Percentiles rank a stretch among this genome's conserved stretches.
Conservation (phyloP, 306 rosid species). For the Pyrus betulifolia region DNA sequence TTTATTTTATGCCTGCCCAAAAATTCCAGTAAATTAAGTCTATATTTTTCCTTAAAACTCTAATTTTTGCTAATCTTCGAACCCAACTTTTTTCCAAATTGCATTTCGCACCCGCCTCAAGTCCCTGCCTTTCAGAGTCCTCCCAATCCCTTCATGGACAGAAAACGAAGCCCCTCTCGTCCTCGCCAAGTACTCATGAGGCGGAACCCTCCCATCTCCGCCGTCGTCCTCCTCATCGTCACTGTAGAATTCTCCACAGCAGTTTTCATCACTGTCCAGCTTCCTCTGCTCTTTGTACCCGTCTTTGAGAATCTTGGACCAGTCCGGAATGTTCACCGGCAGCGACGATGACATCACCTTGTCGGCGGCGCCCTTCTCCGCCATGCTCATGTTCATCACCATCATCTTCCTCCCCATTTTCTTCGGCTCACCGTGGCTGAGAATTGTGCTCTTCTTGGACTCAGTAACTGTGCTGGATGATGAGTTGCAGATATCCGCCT, state of each 20-base stretch:
- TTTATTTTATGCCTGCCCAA: background rate
- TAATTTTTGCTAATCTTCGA: slow-evolving; percentile 37
- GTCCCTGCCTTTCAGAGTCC: slow-evolving; percentile 90
- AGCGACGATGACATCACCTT: slow-evolving; percentile 33
- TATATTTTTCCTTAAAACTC: background rate
- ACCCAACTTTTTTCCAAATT: slow-evolving; percentile 80
- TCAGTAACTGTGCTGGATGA: background rate
- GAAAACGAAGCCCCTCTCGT: slow-evolving; percentile 74
- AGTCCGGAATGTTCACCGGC: slow-evolving; percentile 75
- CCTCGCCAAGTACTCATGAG: slow-evolving; percentile 79
- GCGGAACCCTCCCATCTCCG: slow-evolving; percentile 40
- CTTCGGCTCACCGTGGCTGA: slow-evolving; percentile 24
- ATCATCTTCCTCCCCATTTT: slow-evolving; percentile 2
- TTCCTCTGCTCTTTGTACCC: slow-evolving; percentile 35
- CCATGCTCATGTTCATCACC: background rate
- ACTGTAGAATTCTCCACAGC: background rate
- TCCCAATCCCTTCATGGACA: slow-evolving; percentile 88
- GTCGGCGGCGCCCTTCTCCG: background rate
- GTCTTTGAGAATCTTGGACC: slow-evolving; percentile 70
- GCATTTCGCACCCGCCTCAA: slow-evolving; percentile 80
- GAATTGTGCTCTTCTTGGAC: slow-evolving; percentile 11
- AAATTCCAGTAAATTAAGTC: slow-evolving; percentile 8
- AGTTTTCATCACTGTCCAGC: slow-evolving; percentile 12
- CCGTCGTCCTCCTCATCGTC: background rate
- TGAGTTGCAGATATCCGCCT: slow-evolving; percentile 45